Evolutionary conservation across 2,329 filamentous ascomycete genomes (phyloP).

Genomic region (Talaromyces sp.): DNA sequence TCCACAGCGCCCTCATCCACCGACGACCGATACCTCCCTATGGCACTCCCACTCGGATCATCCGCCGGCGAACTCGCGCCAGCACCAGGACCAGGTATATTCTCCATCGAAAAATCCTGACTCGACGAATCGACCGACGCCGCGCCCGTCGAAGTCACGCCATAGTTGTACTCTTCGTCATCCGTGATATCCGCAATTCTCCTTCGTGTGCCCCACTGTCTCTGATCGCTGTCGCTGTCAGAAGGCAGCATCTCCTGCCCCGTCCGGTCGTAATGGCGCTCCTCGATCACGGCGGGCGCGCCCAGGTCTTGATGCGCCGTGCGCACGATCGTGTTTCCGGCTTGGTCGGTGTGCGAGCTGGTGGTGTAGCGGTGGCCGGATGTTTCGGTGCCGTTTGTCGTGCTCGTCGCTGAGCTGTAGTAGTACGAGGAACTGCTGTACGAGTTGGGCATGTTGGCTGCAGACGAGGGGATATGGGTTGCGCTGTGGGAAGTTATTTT

Average conservation of each 20-base stretch:
- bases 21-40: not conserved
- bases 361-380: slow-evolving; percentile 30
- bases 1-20: slow-evolving; percentile 11
- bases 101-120: slow-evolving; percentile 3
- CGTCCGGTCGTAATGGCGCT: slow-evolving; percentile 27
- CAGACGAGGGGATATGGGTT: not conserved
- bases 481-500: not conserved
- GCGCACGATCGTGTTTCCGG: slow-evolving; percentile 29
- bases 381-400: slow-evolving; percentile 19
- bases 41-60: not conserved
- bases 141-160: not conserved
- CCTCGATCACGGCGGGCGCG: slow-evolving; percentile 27
- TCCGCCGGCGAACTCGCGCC: slow-evolving; percentile 7
- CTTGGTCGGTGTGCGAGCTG: slow-evolving; percentile 24
- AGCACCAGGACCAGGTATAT: not conserved
- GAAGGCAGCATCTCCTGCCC: slow-evolving; percentile 22
- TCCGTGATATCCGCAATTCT: slow-evolving; percentile 23
- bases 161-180: slow-evolving; percentile 7
- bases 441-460: slow-evolving; percentile 12
- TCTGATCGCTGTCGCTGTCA: not conserved
- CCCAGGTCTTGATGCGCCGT: slow-evolving; percentile 31
- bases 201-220: slow-evolving; percentile 15
- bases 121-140: slow-evolving; percentile 1
- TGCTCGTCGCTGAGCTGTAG: slow-evolving; percentile 26
- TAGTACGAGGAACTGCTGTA: slow-evolving; percentile 29